Percentiles rank a stretch among this genome's conserved stretches.
These are phyloP conservation scores for Tuber calosporum DNA, from an alignment of 495 filamentous ascomycete species.

Conservation along the genomic window DNA sequence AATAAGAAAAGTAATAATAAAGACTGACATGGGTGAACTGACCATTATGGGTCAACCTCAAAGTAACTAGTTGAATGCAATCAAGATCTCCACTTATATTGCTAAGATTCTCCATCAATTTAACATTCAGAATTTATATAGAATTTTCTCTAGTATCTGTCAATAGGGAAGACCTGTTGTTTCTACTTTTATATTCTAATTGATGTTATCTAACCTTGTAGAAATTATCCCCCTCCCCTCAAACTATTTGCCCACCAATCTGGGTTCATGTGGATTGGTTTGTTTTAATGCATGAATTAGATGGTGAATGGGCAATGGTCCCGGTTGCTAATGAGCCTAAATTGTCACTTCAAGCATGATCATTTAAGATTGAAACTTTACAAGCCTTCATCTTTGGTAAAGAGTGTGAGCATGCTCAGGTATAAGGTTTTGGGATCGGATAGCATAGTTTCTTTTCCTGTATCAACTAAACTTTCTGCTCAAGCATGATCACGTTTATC, in stretches of 20 bases:
- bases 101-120: neutral
- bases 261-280: neutral
- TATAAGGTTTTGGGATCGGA: too few species aligned
- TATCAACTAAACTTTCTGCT: too few species aligned
- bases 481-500: too few species aligned
- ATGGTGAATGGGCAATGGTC: neutral
- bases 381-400: too few species aligned
- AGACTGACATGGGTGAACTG: neutral
- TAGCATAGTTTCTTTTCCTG: too few species aligned
- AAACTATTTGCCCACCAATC: neutral
- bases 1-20: too few species aligned
- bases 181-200: neutral
- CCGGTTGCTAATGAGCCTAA: neutral
- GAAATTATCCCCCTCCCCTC: too few species aligned
- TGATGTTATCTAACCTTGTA: neutral
- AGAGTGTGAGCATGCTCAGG: too few species aligned
- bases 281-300: neutral
- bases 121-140: neutral
- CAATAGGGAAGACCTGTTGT: neutral
- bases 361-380: too few species aligned
- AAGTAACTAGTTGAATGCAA: neutral
- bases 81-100: neutral
- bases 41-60: neutral
- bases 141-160: neutral
- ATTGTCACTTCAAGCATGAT: too few species aligned